Evolutionary conservation across 768 basidiomycete species (phyloP).

Genomic region (Coprinellus aureogranulatus): DNA sequence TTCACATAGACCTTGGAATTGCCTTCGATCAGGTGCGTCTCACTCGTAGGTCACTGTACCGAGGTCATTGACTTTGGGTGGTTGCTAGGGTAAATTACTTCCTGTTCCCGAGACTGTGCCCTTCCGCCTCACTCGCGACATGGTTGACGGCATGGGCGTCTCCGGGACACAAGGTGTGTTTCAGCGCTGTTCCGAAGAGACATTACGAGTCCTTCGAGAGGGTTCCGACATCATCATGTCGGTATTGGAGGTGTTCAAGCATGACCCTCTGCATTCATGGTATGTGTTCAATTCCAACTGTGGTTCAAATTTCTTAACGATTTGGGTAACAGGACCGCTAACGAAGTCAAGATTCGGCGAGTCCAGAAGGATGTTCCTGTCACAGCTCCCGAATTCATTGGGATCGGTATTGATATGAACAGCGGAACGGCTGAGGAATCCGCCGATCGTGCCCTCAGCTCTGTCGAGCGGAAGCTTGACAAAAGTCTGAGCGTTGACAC

Average conservation of each 20-base stretch:
- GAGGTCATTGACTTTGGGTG: slow-evolving; percentile 1
- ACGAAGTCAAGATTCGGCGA: slow-evolving; percentile 67
- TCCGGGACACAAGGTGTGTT: slow-evolving; percentile 92
- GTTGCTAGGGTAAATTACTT: slow-evolving; percentile 85
- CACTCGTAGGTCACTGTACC: no score
- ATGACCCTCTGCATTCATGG: slow-evolving; percentile 95
- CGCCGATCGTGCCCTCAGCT: slow-evolving; percentile 83
- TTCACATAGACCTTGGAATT: slow-evolving; percentile 96
- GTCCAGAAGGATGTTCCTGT: slow-evolving; percentile 45
- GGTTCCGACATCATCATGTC: slow-evolving; percentile 88
- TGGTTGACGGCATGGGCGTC: slow-evolving; percentile 91
- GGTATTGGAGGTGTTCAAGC: slow-evolving; percentile 93
- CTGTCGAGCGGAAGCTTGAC: slow-evolving; percentile 80
- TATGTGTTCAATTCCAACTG: slow-evolving; percentile 28
- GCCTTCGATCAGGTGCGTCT: slow-evolving; percentile 90
- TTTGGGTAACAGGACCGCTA: slow-evolving; percentile 60
- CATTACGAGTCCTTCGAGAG: slow-evolving; percentile 83
- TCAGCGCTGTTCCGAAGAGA: slow-evolving; percentile 93
- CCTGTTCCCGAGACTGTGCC: slow-evolving; percentile 85
- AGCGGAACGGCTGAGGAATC: slow-evolving; percentile 76
- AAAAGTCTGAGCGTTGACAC: slow-evolving; percentile 87
- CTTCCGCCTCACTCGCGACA: slow-evolving; percentile 91
- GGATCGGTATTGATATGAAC: slow-evolving; percentile 58
- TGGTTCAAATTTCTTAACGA: slow-evolving; percentile 1
- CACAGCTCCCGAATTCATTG: slow-evolving; percentile 30